Base-by-base conservation (phyloP, 495 filamentous ascomycete genomes). In the Margaritispora aquatica region DNA sequence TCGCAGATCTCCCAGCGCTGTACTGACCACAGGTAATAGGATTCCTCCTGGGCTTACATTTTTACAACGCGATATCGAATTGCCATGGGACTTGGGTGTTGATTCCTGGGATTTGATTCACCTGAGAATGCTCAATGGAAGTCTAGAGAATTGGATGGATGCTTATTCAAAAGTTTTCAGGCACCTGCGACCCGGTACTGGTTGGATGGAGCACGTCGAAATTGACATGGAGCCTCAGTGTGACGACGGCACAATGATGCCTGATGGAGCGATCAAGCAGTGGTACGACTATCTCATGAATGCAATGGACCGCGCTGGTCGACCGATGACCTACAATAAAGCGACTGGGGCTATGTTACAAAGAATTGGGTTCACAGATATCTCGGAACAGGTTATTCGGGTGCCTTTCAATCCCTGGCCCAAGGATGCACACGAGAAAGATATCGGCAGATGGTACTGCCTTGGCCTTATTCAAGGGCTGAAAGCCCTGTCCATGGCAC, bases 201-300 rank as follows among this genome's bases (percentile, higher is more conserved):
- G 89, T 11, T 85, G 81, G 71, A 76, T 96, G 49, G 93, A 97
- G 71, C 92, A 96, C 55, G 84, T 96, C n/a, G 93, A 97, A 68
- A 88, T 97, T 29, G 91, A 97, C 69, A 84, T 88, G 51, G 74
- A 80, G 23, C 90, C 89, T n/a, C 87, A 84, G 24, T 88, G 84
- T 59, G 88, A 93, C 57, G 87, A 91, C 64, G 79, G 81, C n/a
- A 81, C 67, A 69, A 58, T 84, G 66, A 71, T 81, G 41, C 59
- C 66, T 56, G 73, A 77, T 49, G 81, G 72, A 55, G 71, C 69
- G 29, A 74, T 84, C 54, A 71, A 63, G 60, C 72, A 80, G 61
- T 96, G 92, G 92, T 87, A 88, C 59, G 71, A 80, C 11, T 82
- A 81, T 60, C 64, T 96, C 23, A 74, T 84, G 49, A 78, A 85